Conservation (phyloP, 1,284 basidiomycete genomes). For the Ceratobasidium sp. region DNA sequence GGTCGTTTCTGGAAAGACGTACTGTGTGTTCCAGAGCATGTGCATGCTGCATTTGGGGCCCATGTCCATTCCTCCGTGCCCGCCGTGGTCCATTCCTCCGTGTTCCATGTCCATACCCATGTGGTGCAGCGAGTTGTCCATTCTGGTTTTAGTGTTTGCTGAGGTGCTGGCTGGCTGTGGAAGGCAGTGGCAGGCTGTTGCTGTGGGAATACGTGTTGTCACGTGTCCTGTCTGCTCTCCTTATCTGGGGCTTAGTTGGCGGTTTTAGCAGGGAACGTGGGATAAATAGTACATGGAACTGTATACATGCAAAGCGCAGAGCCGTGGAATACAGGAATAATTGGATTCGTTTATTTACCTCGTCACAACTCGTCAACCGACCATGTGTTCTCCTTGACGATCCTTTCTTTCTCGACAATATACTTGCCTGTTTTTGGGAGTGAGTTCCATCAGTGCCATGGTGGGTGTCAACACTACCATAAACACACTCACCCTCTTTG, state of each 20-base stretch:
- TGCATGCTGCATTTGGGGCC: slow-evolving; percentile 47
- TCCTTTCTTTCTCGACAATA: slow-evolving; percentile 80
- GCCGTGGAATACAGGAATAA: background rate
- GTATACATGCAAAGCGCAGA: background rate
- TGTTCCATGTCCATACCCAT: slow-evolving; percentile 33
- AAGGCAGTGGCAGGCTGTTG: slow-evolving; percentile 1
- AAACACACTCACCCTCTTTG: slow-evolving; percentile 73
- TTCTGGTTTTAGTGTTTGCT: background rate
- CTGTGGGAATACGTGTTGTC: slow-evolving; percentile 8
- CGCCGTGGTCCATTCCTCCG: slow-evolving; percentile 31
- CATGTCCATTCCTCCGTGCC: slow-evolving; percentile 39
- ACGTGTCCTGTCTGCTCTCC: slow-evolving; percentile 5
- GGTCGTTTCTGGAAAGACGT: background rate
- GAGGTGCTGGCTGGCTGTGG: background rate
- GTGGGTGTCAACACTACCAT: background rate
- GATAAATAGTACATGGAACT: background rate
- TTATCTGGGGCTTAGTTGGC: background rate
- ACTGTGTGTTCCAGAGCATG: slow-evolving; percentile 50
- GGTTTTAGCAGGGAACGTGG: slow-evolving; percentile 4
- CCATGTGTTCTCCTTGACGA: slow-evolving; percentile 86
- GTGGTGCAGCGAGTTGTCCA: slow-evolving; percentile 40
- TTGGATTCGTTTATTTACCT: slow-evolving; percentile 2
- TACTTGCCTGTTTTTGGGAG: slow-evolving; percentile 70
- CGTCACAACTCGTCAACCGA: slow-evolving; percentile 60
- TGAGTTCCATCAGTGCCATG: slow-evolving; percentile 24